phyloP scores from a whole-genome alignment of 176 grass and related monocot genomes.

The sorghum (Sorghum bicolor) region DNA sequence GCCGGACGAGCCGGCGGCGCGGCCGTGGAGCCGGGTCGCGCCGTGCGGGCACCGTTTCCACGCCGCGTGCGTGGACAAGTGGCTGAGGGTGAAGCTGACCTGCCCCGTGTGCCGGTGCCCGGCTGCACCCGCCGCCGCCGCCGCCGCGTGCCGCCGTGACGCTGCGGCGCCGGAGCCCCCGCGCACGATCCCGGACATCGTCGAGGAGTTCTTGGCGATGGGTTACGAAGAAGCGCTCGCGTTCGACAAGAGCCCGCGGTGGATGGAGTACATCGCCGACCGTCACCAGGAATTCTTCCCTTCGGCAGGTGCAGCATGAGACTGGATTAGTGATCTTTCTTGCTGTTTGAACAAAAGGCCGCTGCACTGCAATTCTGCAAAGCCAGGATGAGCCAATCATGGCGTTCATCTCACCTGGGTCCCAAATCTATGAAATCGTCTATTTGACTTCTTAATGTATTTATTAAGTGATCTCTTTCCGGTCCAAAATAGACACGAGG shows the following conservation, averaged over 20 bases:
- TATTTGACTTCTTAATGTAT: too few species aligned
- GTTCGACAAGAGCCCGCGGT: neutral
- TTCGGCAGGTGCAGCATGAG: too few species aligned
- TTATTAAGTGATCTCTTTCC: too few species aligned
- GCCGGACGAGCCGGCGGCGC: rapidly evolving
- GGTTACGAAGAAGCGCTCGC: neutral
- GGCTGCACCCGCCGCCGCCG: neutral
- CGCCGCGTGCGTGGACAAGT: neutral
- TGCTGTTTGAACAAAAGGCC: too few species aligned
- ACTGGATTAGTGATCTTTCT: too few species aligned
- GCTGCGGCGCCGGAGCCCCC: neutral
- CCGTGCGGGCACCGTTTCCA: conserved; percentile 26
- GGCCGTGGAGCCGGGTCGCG: neutral
- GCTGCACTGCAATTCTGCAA: too few species aligned
- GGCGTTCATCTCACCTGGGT: too few species aligned
- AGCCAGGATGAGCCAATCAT: too few species aligned
- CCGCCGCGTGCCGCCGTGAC: neutral
- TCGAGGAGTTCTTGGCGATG: neutral
- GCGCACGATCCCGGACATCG: neutral
- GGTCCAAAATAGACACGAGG: too few species aligned
- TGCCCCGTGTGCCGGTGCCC: conserved; percentile 6
- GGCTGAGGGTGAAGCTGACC: neutral
- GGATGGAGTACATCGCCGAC: neutral
- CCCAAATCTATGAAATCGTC: too few species aligned
- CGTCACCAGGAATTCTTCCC: neutral